These are phyloP conservation scores for Microdochium bolleyi DNA, from an alignment of 2,329 filamentous ascomycete species.

Conservation along the genomic window DNA sequence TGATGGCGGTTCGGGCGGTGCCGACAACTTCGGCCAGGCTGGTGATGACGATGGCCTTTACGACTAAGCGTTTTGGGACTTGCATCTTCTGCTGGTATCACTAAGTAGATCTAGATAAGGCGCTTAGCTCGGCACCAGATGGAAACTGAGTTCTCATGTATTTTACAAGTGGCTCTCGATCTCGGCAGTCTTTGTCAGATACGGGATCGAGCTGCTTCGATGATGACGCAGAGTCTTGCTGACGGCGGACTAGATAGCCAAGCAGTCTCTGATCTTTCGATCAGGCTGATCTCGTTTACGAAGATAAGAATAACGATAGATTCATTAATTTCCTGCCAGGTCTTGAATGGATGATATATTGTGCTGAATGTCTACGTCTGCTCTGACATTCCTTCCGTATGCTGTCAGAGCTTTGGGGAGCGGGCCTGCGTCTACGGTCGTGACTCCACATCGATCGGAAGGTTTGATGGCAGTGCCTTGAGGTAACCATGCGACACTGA, in stretches of 20 bases:
- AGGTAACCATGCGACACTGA: too few species aligned
- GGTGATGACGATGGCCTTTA: conserved; percentile 97
- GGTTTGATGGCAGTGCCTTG: too few species aligned
- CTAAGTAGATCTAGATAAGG: conserved; percentile 1
- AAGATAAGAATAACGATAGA: conserved; percentile 1
- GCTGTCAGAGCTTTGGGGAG: too few species aligned
- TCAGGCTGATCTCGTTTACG: not conserved
- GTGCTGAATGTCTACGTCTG: not conserved
- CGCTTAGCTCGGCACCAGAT: not conserved
- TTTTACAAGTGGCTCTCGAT: conserved; percentile 22
- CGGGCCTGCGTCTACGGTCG: too few species aligned
- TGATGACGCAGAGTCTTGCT: not conserved
- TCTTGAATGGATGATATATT: too few species aligned
- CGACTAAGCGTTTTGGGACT: conserved; percentile 53
- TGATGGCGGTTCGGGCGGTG: conserved; percentile 57
- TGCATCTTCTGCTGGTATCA: conserved; percentile 7
- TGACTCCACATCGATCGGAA: too few species aligned
- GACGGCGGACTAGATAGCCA: not conserved
- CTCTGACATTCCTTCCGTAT: too few species aligned
- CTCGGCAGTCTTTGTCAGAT: too few species aligned
- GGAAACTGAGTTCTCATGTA: conserved; percentile 24
- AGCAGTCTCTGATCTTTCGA: not conserved
- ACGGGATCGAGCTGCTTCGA: not conserved
- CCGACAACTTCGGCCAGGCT: conserved; percentile 68
- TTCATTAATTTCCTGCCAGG: not conserved